These are phyloP conservation scores for Stenogyne calaminthoides DNA, from an alignment of 305 asterid species.

Conservation along the genomic window DNA sequence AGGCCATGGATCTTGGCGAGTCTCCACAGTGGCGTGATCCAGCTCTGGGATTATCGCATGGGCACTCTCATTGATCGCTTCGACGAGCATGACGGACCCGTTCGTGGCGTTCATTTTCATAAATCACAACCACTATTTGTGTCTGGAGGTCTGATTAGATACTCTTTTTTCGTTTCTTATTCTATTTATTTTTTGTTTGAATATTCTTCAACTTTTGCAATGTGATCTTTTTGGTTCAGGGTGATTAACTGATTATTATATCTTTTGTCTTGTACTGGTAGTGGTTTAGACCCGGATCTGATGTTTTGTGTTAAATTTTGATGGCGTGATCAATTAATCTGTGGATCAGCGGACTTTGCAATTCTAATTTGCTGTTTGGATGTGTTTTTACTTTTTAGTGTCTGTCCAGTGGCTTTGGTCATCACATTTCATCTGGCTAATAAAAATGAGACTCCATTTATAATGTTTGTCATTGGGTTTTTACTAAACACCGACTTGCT, in stretches of 20 bases:
- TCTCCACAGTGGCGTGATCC: constrained; percentile 98
- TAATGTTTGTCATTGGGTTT: not conserved
- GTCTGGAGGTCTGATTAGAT: constrained; percentile 69
- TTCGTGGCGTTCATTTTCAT: constrained; percentile 93
- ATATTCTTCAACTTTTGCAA: not conserved
- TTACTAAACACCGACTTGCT: not conserved
- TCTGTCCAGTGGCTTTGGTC: not conserved
- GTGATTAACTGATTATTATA: not conserved
- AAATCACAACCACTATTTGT: constrained; percentile 92
- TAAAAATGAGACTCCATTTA: not conserved
- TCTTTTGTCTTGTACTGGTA: not conserved
- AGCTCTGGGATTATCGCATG: constrained; percentile 97
- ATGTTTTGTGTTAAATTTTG: constrained; percentile 12
- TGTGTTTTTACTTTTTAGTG: constrained; percentile 5
- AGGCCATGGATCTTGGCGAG: constrained; percentile 98
- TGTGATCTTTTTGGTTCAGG: constrained; percentile 33
- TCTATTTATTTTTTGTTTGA: not conserved
- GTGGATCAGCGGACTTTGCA: constrained; percentile 14
- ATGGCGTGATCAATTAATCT: not conserved
- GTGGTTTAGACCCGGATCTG: constrained; percentile 34
- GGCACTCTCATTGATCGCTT: constrained; percentile 95
- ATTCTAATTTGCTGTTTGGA: constrained; percentile 8
- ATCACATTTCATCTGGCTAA: not conserved
- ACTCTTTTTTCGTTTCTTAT: not conserved
- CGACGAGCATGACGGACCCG: constrained; percentile 97